These are phyloP conservation scores for Yamadazyma blattariae DNA, from an alignment of 1,139 yeast genomes.

Conservation along the genomic window DNA sequence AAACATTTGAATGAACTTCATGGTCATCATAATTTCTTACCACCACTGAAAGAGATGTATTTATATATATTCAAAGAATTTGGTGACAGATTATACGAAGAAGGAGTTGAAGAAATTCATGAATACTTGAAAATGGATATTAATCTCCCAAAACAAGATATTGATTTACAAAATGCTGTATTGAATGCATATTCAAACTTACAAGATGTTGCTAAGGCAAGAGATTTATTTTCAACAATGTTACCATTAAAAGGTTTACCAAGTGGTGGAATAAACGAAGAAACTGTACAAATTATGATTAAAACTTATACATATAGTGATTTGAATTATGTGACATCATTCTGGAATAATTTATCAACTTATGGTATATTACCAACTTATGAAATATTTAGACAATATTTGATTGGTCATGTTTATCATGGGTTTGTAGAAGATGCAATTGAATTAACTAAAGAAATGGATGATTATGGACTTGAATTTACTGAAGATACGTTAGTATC, in stretches of 20 bases:
- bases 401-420: slow-evolving; percentile 73
- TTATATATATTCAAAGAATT: slow-evolving; percentile 58
- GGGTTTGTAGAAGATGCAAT: slow-evolving; percentile 62
- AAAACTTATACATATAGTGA: slow-evolving; percentile 62
- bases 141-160: slow-evolving; percentile 51
- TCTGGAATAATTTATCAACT: slow-evolving; percentile 61
- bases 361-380: slow-evolving; percentile 55
- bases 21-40: slow-evolving; percentile 38
- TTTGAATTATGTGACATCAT: slow-evolving; percentile 55
- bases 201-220: slow-evolving; percentile 57
- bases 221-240: slow-evolving; percentile 61
- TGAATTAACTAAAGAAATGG: slow-evolving; percentile 47
- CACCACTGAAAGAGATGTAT: slow-evolving; percentile 72
- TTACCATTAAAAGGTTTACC: slow-evolving; percentile 47
- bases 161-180: slow-evolving; percentile 57
- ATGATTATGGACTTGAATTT: slow-evolving; percentile 50
- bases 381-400: slow-evolving; percentile 58
- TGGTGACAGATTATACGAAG: slow-evolving; percentile 59
- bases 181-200: slow-evolving; percentile 66
- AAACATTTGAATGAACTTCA: slow-evolving; percentile 55
- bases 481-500: slow-evolving; percentile 51
- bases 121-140: slow-evolving; percentile 66
- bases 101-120: slow-evolving; percentile 68
- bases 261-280: slow-evolving; percentile 56
- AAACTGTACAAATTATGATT: slow-evolving; percentile 70